phyloP scores from a whole-genome alignment of 73 alveolate genomes.

The Paramecium sexaurelia region DNA sequence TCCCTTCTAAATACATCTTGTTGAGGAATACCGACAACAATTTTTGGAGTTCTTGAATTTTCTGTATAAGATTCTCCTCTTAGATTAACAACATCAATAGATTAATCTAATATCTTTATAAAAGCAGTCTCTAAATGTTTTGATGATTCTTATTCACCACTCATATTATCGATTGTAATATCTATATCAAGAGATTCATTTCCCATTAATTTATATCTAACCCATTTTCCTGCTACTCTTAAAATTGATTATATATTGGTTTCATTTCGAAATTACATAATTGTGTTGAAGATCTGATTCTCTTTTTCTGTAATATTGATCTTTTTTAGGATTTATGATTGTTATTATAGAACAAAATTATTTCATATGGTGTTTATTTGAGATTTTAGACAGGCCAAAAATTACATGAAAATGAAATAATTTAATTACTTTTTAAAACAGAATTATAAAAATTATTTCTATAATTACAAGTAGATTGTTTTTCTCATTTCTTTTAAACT shows the following conservation, averaged over 20 bases:
- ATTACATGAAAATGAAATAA: slow-evolving; percentile 15
- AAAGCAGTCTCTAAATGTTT: slow-evolving; percentile 98
- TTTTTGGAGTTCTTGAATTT: slow-evolving; percentile 94
- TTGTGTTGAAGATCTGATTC: slow-evolving; percentile 79
- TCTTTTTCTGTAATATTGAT: slow-evolving; percentile 76
- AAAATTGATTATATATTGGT: slow-evolving; percentile 81
- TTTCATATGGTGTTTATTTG: too few species aligned
- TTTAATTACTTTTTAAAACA: slow-evolving; percentile 21
- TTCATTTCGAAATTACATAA: slow-evolving; percentile 74
- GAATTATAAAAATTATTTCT: neutral
- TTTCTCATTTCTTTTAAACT: neutral
- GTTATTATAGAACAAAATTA: too few species aligned
- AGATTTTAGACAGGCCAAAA: too few species aligned
- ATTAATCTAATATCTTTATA: slow-evolving; percentile 78
- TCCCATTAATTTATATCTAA: slow-evolving; percentile 95
- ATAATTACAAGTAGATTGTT: neutral
- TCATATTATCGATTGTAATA: slow-evolving; percentile 96
- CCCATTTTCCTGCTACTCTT: slow-evolving; percentile 99
- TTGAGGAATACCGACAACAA: slow-evolving; percentile 95
- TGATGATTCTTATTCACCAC: slow-evolving; percentile 93
- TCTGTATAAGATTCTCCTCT: slow-evolving; percentile 92
- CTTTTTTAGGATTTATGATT: slow-evolving; percentile 19
- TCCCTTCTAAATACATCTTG: slow-evolving; percentile 98
- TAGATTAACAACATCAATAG: slow-evolving; percentile 95
- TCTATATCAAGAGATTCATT: slow-evolving; percentile 95